Evolutionary conservation across 2,329 filamentous ascomycete species (phyloP), one percentile per base, ranked within the genome.

Genomic region (Nemania sp.): DNA sequence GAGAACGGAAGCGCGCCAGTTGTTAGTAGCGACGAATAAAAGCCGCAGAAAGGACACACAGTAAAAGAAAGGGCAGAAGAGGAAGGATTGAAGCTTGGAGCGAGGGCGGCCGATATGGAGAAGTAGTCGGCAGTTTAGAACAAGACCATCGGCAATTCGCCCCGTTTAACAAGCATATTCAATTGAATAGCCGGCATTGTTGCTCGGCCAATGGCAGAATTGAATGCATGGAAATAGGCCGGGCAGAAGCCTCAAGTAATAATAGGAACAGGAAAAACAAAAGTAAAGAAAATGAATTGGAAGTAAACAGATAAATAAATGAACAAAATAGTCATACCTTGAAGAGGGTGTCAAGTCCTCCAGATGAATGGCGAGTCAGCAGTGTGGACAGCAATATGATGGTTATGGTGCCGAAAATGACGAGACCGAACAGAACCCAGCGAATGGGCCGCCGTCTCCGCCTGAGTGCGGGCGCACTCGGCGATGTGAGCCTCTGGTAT

Each of bases 341-440:
- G 22, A 61, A 61, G n/a, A 61, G 22, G 31, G 52, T 47, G 24
- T 50, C 48, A n/a, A 54, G 11, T 11, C 49, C 47, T 5, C 26
- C 53, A 0, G 41, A 11, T 8, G 52, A 6, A 42, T 56, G 49
- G 17, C 56, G 52, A 31, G n/a, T 59, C 8, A 59, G 40, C 33
- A 61, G 50, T 26, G 57, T 60, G 12, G 56, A 57, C 33, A 59
- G 53, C 28, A 61, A 23, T 23, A 59, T 49, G 37, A 61, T 54
- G 41, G 50, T 52, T 12, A 61, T 24, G 1, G 31, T 57, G 5
- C 49, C 56, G 34, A 59, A 61, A 49, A 51, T 28, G 11, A 61
- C 19, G 22, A 44, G 19, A 19, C 37, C 53, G 15, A 19, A 20
- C 9, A 59, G 30, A 30, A 15, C 5, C 45, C 44, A 54, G 37